Evolutionary conservation across 257 asterid species (phyloP).

Genomic region (Ehretia macrophylla): DNA sequence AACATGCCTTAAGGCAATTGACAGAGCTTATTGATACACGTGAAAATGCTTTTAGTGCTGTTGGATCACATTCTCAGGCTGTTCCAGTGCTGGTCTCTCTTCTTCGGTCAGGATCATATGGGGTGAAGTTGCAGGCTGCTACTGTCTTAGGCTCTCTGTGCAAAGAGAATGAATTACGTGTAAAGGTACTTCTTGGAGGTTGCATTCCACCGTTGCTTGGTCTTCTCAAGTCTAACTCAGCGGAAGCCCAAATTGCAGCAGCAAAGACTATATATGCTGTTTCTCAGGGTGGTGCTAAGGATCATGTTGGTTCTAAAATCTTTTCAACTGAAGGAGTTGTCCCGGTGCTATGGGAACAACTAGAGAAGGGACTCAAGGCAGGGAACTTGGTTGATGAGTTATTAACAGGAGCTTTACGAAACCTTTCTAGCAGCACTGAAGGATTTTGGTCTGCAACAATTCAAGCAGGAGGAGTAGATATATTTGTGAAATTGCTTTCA

Average conservation of each 20-base stretch:
- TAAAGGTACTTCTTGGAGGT: constrained; percentile 94
- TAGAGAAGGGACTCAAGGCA: constrained; percentile 82
- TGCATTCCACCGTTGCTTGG: constrained; percentile 97
- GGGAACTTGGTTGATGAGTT: constrained; percentile 83
- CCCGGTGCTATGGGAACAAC: constrained; percentile 88
- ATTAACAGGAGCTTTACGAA: constrained; percentile 78
- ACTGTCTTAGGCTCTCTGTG: constrained; percentile 87
- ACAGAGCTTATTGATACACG: constrained; percentile 78
- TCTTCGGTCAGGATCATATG: constrained; percentile 90
- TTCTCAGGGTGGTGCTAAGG: constrained; percentile 92
- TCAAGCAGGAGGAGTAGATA: constrained; percentile 86
- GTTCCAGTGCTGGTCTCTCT: constrained; percentile 99
- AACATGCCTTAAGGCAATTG: constrained; percentile 69
- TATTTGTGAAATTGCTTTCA: constrained; percentile 74
- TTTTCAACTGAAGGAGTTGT: constrained; percentile 99
- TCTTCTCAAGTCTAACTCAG: constrained; percentile 90
- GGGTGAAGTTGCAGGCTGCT: constrained; percentile 89
- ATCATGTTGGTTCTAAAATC: constrained; percentile 94
- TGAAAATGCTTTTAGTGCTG: constrained; percentile 90
- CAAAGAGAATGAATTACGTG: constrained; percentile 89
- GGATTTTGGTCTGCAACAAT: constrained; percentile 90
- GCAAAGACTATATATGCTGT: constrained; percentile 95
- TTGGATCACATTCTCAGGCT: constrained; percentile 98
- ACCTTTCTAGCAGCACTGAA: constrained; percentile 90
- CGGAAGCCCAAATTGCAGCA: constrained; percentile 89